These are phyloP conservation scores for Citrus australasica DNA, from an alignment of 345 rosid genomes.

Conservation along the genomic window DNA sequence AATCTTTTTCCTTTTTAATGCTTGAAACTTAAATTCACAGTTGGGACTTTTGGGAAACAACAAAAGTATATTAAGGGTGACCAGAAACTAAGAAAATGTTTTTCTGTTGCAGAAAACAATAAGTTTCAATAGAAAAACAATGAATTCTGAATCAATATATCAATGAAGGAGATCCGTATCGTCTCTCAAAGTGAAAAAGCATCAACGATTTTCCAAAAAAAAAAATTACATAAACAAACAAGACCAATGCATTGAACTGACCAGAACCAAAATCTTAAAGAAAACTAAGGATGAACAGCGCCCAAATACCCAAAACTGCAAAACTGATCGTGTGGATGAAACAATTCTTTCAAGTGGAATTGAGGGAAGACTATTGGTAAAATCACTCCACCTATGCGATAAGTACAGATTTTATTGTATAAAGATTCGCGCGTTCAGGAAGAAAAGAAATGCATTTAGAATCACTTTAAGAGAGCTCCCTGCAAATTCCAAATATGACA, in stretches of 20 bases:
- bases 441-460: too few species aligned
- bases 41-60: background rate
- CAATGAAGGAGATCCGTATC: slow-evolving; percentile 7
- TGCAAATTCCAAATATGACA: too few species aligned
- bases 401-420: too few species aligned
- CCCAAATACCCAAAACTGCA: background rate
- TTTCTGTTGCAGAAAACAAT: slow-evolving; percentile 6
- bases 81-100: background rate
- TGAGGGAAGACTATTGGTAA: background rate
- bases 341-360: background rate
- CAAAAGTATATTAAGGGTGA: background rate
- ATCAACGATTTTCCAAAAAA: background rate
- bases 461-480: too few species aligned
- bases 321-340: background rate
- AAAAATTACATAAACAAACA: background rate
- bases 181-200: slow-evolving; percentile 5
- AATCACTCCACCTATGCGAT: background rate
- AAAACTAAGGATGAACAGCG: background rate
- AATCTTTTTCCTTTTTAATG: background rate
- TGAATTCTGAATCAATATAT: background rate
- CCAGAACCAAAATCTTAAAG: background rate
- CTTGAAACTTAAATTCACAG: background rate
- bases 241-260: background rate
- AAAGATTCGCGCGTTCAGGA: too few species aligned
- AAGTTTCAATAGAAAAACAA: background rate